Base-by-base conservation (phyloP, 2,329 filamentous ascomycete species). In the Hortaea werneckii region DNA sequence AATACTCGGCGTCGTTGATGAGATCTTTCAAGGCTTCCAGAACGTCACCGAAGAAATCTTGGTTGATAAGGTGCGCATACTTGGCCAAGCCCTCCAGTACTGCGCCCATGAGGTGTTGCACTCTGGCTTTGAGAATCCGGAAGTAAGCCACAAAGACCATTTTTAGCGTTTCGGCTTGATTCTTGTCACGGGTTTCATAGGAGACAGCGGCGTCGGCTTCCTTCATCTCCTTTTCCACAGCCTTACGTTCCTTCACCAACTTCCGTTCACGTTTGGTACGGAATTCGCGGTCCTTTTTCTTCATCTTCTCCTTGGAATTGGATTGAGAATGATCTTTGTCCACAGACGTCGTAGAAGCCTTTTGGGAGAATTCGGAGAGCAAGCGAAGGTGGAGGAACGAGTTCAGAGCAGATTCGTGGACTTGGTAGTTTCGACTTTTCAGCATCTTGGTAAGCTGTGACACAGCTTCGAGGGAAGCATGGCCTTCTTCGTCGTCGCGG, bases 1-100 rank as follows among this genome's bases (percentile, higher is more conserved):
- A 73, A 10, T 58, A 64, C 47, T 72, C 65, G 43, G 85, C 83
- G 54, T 89, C 79, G 4, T 80, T 78, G 57, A 96, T 90, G 39
- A 98, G 77, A 53, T 98, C 92, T 65, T 94, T 94, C 35, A 98
- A 74, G 0, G 88, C 90, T 67, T 96, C 92, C 8, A 98, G 78
- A 29, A 98, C 75, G 62, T 98, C 92, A 28, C 90, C 92, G 58
- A 98, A 98, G 72, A 98, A 96, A 63, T 98, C 87, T 62, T 98
- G 88, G 69, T 98, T 98, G 74, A 98, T 98, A 49, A 98, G 76
- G 63, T 95, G 92, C 3, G 89, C 83, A 62, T 94, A 98, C 62
- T 88, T 88, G 42, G 90, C 89, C 20, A 98, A 72, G 28, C 92
- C 92, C 70, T 96, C 92, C 5, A 98, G 77, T 0, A 95, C 89